Conservation (phyloP, 495 filamentous ascomycete genomes). For the Pseudotulostoma volvatum region DNA sequence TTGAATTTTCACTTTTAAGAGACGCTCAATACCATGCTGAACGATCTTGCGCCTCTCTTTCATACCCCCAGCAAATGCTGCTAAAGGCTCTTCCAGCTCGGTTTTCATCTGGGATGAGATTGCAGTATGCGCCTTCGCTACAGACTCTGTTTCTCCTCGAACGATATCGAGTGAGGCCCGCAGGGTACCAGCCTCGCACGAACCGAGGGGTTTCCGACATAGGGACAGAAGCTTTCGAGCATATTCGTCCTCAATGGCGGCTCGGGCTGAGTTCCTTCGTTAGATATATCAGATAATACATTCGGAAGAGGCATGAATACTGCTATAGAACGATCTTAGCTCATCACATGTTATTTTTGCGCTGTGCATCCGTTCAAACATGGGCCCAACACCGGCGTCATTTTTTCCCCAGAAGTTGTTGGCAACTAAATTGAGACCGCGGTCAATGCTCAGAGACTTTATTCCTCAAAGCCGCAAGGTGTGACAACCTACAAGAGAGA, state of each 20-base stretch:
- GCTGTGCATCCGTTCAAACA: slow-evolving; percentile 91
- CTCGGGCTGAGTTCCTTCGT: slow-evolving; percentile 45
- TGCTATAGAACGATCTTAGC: slow-evolving; percentile 75
- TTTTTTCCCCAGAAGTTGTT: slow-evolving; percentile 99
- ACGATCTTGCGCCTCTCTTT: slow-evolving; percentile 95
- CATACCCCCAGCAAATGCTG: slow-evolving; percentile 80
- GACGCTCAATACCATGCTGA: slow-evolving; percentile 78
- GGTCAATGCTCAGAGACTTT: slow-evolving; percentile 7
- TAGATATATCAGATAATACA: neutral
- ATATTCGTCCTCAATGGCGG: slow-evolving; percentile 94
- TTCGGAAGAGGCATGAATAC: slow-evolving; percentile 24
- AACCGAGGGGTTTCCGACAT: slow-evolving; percentile 76
- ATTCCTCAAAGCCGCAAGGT: neutral
- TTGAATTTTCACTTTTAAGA: slow-evolving; percentile 81
- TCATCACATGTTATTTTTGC: slow-evolving; percentile 94
- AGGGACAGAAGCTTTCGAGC: slow-evolving; percentile 78
- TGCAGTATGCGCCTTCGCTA: slow-evolving; percentile 79
- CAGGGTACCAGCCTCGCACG: slow-evolving; percentile 73
- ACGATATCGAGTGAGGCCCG: slow-evolving; percentile 70
- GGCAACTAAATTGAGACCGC: slow-evolving; percentile 44
- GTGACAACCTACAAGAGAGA: slow-evolving; percentile 38
- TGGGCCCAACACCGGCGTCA: slow-evolving; percentile 82
- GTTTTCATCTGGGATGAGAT: slow-evolving; percentile 90
- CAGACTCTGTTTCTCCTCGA: slow-evolving; percentile 81
- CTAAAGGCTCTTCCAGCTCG: slow-evolving; percentile 89